These are phyloP conservation scores for Ettlia oleoabundans DNA, from an alignment of 139 green algal genomes.

Conservation along the genomic window DNA sequence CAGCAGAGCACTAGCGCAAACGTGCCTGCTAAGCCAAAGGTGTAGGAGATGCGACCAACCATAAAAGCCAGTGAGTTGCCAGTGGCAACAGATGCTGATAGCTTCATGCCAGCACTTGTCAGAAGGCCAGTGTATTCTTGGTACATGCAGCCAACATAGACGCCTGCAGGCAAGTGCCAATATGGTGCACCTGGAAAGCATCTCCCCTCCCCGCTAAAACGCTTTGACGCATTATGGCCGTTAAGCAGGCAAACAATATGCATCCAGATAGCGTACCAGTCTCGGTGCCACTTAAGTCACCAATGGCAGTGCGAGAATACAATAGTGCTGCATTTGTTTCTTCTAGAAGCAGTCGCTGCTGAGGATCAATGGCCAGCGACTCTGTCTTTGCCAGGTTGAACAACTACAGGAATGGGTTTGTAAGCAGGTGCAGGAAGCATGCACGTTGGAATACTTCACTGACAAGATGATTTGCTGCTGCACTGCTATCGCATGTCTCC, in stretches of 20 bases:
- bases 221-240: no score
- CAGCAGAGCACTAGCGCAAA: neutral
- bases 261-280: no score
- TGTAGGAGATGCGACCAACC: slow-evolving; percentile 14
- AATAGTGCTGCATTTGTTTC: slow-evolving; percentile 1
- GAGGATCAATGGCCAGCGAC: slow-evolving; percentile 69
- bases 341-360: slow-evolving; percentile 74
- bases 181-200: no score
- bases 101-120: neutral
- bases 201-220: no score
- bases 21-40: slow-evolving; percentile 11
- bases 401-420: neutral
- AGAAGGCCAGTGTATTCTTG: slow-evolving; percentile 47
- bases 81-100: slow-evolving; percentile 33
- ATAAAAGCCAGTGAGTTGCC: slow-evolving; percentile 51
- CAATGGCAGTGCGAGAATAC: neutral
- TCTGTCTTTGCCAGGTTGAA: slow-evolving; percentile 68
- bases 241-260: slow-evolving; percentile 12
- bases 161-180: no score
- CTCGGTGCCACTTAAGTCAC: neutral
- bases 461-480: no score
- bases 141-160: slow-evolving; percentile 65
- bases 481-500: no score
- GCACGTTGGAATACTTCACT: neutral
- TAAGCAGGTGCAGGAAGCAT: neutral